Base-by-base conservation (phyloP, 2,329 filamentous ascomycete species). In the Botryotinia globosa region DNA sequence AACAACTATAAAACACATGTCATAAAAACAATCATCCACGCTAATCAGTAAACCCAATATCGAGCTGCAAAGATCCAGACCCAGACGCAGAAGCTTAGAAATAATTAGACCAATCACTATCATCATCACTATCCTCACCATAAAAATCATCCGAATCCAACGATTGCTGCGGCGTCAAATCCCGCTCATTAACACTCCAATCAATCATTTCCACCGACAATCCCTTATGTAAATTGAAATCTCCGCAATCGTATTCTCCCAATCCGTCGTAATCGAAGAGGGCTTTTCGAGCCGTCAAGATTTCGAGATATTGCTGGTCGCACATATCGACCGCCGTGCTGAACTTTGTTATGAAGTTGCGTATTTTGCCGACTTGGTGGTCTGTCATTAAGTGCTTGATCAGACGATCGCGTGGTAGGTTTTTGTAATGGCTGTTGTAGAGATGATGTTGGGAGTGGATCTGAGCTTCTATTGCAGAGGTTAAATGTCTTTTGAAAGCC, bases 281-380 rank as follows among this genome's bases (percentile, higher is more conserved):
- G 3, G 34, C 25, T 3, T 48, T 67, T n/a, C 69, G 20, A 5
- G 69, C 61, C 0, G 6, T 22, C 7, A 72, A 44, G 1, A 67
- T 72, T 14, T 72, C n/a, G 3, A 72, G 29, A 4, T 72, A 67
- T 37, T 72, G 61, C 3, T 39, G 39, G 4, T 71, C 69, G 29
- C 69, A 71, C 48, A 66, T 32, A 34, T 71, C 29, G 5, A 42
- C n/a, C 1, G 54, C 37, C 6, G 29, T n/a, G 9, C n/a, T 42
- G 14, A 54, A 72, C 18, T 45, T 25, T 4, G 22, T 18, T 22
- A 29, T 8, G 25, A 72, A 66, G 2, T 44, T 16, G 2, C 22
- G 25, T 18, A n/a, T 37, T 4, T 29, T 51, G 20, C 42, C 20
- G 6, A 34, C 9, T 14, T 51, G 56, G 4, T 18, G 10, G 6